Conservation (phyloP, 2,329 filamentous ascomycete genomes). For the Fusarium sp. region DNA sequence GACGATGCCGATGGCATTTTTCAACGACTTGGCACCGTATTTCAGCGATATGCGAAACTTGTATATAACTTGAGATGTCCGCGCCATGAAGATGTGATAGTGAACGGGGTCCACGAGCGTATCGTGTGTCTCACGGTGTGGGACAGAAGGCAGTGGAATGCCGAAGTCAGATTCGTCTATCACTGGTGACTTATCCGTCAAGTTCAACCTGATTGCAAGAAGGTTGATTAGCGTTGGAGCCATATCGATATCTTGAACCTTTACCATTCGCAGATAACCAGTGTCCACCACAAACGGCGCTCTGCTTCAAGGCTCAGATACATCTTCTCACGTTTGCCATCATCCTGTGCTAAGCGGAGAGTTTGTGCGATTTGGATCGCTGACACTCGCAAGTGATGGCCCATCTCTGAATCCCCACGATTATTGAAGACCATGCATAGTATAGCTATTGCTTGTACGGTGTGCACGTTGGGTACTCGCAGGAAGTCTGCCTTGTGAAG, state of each 20-base stretch:
- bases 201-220: background rate
- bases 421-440: background rate
- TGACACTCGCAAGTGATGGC: background rate
- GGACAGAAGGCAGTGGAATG: background rate
- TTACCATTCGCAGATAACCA: background rate
- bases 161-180: background rate
- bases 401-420: background rate
- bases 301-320: background rate
- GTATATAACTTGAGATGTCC: background rate
- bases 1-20: background rate
- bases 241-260: fast-evolving
- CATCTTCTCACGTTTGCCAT: fast-evolving
- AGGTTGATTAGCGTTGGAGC: background rate
- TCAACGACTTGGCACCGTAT: background rate
- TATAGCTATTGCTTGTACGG: background rate
- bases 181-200: background rate
- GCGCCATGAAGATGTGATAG: background rate
- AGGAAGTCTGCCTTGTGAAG: background rate
- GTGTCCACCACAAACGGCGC: background rate
- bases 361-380: background rate
- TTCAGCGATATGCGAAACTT: background rate
- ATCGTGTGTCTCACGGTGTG: background rate
- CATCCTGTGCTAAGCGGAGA: background rate
- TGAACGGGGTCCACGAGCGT: background rate
- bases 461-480: background rate